Conservation (phyloP, 2,329 filamentous ascomycete species). For the Calycina herbarum region DNA sequence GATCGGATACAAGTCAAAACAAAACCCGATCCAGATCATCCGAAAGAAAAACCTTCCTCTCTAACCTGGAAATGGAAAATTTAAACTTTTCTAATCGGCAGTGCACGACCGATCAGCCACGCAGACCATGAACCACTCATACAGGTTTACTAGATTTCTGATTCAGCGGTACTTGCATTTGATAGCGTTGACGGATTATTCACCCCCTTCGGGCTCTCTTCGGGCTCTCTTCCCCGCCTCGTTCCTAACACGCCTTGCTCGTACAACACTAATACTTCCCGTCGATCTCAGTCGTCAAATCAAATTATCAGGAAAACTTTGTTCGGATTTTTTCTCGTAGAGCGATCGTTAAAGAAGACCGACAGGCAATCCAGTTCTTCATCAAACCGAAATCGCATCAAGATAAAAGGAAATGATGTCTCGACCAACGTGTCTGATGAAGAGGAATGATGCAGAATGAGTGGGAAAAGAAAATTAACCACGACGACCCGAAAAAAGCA, state of each 20-base stretch:
- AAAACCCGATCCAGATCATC: neutral
- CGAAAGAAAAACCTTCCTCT: neutral
- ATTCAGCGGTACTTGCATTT: neutral
- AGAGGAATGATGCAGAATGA: too few species aligned
- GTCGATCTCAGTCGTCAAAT: neutral
- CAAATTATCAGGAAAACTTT: neutral
- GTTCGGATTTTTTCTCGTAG: neutral
- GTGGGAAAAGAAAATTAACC: too few species aligned
- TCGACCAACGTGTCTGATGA: neutral
- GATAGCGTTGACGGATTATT: neutral
- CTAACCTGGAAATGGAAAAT: neutral
- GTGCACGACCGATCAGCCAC: constrained; percentile 1
- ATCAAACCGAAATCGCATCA: too few species aligned
- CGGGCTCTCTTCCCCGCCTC: neutral
- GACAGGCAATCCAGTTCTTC: neutral
- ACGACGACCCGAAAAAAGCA: too few species aligned
- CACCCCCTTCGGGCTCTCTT: neutral
- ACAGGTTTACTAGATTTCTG: neutral
- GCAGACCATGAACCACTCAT: constrained; percentile 1
- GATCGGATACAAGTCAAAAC: neutral
- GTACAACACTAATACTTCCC: neutral
- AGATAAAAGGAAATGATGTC: neutral
- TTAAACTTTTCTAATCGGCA: neutral
- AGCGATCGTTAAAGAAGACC: neutral
- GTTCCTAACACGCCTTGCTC: neutral